These are phyloP conservation scores for Fusarium temperatum DNA, from an alignment of 2,329 filamentous ascomycete genomes.

Conservation along the genomic window DNA sequence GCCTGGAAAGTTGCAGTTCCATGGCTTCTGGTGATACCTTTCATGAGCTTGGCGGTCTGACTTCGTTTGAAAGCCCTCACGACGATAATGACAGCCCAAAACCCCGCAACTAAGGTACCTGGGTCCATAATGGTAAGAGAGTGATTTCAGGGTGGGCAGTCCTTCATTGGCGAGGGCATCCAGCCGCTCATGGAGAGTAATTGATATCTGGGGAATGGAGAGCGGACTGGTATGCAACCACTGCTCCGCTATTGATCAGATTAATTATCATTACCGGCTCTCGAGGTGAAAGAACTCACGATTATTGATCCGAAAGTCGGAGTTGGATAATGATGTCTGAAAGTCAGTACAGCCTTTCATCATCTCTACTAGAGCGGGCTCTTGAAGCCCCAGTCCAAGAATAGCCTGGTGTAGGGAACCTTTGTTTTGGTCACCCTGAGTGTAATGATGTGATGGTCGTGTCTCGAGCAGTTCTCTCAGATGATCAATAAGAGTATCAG, in stretches of 20 bases:
- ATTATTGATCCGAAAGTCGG: accelerated
- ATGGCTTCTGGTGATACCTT: neutral
- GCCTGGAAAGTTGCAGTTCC: neutral
- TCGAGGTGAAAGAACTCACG: accelerated
- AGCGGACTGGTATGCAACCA: neutral
- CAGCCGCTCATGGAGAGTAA: accelerated
- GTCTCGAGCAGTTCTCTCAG: neutral
- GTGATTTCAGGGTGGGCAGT: accelerated
- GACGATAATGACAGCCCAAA: accelerated
- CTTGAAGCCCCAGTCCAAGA: accelerated
- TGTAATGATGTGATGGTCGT: accelerated
- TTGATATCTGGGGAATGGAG: accelerated
- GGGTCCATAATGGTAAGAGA: neutral
- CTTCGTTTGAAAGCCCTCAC: neutral
- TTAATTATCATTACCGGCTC: accelerated
- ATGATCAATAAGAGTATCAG: accelerated
- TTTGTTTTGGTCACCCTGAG: accelerated
- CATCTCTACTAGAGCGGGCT: accelerated
- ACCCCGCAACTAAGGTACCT: accelerated
- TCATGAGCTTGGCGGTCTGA: accelerated
- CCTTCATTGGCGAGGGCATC: no score
- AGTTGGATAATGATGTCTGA: accelerated
- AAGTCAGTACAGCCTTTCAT: accelerated
- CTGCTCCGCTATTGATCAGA: accelerated
- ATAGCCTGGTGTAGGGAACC: accelerated